Conservation (phyloP, 306 rosid species). For the Acacia crassicarpa region DNA sequence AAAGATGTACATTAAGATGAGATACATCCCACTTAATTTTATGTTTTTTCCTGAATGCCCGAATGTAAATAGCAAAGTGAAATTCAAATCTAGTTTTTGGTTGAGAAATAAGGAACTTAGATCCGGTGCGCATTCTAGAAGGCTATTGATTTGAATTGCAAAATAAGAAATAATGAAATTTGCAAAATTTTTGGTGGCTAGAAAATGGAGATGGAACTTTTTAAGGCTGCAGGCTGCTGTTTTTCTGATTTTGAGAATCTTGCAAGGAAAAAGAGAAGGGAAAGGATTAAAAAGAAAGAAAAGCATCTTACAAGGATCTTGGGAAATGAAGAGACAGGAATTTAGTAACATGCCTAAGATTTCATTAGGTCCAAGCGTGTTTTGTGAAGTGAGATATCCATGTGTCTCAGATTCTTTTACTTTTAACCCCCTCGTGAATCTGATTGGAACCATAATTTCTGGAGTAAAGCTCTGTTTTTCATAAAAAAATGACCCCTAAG, state of each 20-base stretch:
- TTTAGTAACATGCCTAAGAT: neutral
- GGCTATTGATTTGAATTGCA: neutral
- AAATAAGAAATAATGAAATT: neutral
- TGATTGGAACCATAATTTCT: neutral
- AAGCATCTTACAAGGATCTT: neutral
- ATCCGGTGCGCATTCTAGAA: neutral
- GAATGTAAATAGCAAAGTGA: neutral
- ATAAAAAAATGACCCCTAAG: neutral
- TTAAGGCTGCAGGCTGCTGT: neutral
- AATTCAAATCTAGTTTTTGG: neutral
- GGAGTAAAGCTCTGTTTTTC: neutral
- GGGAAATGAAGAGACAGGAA: neutral
- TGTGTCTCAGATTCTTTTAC: neutral
- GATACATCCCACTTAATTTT: neutral
- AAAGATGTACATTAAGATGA: neutral
- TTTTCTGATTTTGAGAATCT: conserved; percentile 5
- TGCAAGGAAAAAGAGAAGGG: neutral
- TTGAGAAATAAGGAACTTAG: neutral
- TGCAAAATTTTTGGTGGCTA: neutral
- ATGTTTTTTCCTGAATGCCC: neutral
- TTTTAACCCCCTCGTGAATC: neutral
- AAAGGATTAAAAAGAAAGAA: neutral
- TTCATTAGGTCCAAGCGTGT: neutral
- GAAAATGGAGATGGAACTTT: neutral
- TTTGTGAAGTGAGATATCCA: neutral